Evolutionary conservation across 2,329 filamentous ascomycete genomes (phyloP).

Genomic region (Penicillium sp.): DNA sequence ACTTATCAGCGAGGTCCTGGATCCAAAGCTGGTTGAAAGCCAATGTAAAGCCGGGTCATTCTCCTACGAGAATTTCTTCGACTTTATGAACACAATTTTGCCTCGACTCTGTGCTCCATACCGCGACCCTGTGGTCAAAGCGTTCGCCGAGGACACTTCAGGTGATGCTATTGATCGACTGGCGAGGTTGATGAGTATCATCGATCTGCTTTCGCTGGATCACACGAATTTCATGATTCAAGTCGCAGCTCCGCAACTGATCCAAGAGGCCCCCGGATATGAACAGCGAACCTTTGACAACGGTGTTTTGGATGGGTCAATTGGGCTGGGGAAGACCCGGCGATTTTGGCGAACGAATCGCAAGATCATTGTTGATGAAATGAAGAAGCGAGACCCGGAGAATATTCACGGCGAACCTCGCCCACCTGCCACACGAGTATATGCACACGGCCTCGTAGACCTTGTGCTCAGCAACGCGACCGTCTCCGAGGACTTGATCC

Average conservation of each 20-base stretch:
- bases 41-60: slow-evolving; percentile 58
- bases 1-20: slow-evolving; percentile 57
- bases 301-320: slow-evolving; percentile 49
- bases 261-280: slow-evolving; percentile 58
- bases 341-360: slow-evolving; percentile 50
- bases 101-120: slow-evolving; percentile 62
- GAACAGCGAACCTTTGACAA: slow-evolving; percentile 56
- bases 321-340: slow-evolving; percentile 50
- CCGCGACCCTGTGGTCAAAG: slow-evolving; percentile 55
- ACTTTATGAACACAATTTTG: slow-evolving; percentile 58
- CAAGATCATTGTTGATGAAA: slow-evolving; percentile 44
- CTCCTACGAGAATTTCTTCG: slow-evolving; percentile 60
- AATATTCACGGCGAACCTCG: slow-evolving; percentile 32
- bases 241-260: slow-evolving; percentile 55
- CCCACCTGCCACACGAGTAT: slow-evolving; percentile 44
- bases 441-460: slow-evolving; percentile 57
- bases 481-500: slow-evolving; percentile 50
- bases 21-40: slow-evolving; percentile 53
- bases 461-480: slow-evolving; percentile 52
- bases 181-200: slow-evolving; percentile 57
- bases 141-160: slow-evolving; percentile 48
- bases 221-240: slow-evolving; percentile 63
- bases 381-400: slow-evolving; percentile 45
- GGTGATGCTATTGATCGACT: slow-evolving; percentile 59
- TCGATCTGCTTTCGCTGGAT: slow-evolving; percentile 59